Evolutionary conservation across 306 rosid genomes (phyloP).

Genomic region (Oemleria cerasiformis): DNA sequence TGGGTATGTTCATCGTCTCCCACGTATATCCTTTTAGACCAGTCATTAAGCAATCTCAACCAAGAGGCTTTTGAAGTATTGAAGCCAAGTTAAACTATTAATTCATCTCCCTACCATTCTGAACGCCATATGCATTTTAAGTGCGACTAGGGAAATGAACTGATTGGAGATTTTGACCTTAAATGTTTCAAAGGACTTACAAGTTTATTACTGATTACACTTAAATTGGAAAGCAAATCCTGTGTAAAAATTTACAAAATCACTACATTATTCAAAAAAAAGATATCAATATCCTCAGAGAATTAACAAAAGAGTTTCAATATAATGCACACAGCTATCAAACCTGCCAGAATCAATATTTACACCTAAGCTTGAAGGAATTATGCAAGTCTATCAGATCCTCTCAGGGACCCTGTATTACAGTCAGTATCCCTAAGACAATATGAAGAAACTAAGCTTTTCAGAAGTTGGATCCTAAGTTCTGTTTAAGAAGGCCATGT

Average conservation of each 20-base stretch:
- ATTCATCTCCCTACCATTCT: not conserved
- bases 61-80: not conserved
- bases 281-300: too few species aligned
- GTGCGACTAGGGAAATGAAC: not conserved
- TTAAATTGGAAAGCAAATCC: too few species aligned
- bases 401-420: not conserved
- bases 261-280: too few species aligned
- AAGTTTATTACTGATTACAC: not conserved
- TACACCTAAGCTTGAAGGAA: not conserved
- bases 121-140: not conserved
- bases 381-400: not conserved
- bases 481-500: not conserved
- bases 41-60: not conserved
- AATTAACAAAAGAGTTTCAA: too few species aligned
- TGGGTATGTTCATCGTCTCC: not conserved
- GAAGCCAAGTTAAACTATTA: not conserved
- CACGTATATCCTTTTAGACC: not conserved
- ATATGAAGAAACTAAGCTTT: not conserved
- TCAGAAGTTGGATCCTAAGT: not conserved
- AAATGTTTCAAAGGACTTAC: not conserved
- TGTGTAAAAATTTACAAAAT: too few species aligned
- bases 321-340: not conserved
- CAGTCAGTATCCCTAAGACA: not conserved
- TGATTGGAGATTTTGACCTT: not conserved
- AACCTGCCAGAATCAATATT: not conserved